Evolutionary conservation across 2,329 filamentous ascomycete species (phyloP).

Genomic region (Elsinoe batatas): DNA sequence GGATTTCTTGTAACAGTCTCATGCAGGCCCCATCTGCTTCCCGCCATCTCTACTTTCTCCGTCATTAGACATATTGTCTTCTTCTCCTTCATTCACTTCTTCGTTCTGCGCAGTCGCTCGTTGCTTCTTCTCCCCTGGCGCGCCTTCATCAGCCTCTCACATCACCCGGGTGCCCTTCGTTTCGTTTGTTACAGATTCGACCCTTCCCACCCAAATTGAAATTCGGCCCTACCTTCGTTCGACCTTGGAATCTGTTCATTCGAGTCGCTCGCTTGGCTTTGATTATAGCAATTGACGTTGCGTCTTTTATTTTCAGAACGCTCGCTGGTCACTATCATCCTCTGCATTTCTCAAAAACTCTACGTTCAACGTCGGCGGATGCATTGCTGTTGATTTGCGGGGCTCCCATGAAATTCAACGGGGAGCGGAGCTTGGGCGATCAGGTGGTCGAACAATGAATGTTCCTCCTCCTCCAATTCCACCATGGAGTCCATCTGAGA

Average conservation of each 20-base stretch:
- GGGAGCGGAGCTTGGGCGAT: neutral
- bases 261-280: conserved; percentile 2
- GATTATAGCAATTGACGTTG: neutral
- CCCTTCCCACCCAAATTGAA: neutral
- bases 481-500: conserved; percentile 13
- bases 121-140: conserved; percentile 8
- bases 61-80: conserved; percentile 1
- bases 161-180: neutral
- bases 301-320: neutral
- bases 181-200: conserved; percentile 1
- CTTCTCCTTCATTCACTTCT: conserved; percentile 1
- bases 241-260: neutral
- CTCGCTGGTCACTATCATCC: neutral
- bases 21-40: conserved; percentile 4
- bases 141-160: neutral
- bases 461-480: conserved; percentile 8
- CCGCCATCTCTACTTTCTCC: conserved; percentile 1
- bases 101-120: conserved; percentile 10
- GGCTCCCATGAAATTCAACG: conserved; percentile 3
- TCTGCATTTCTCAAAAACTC: too few relatives aligned
- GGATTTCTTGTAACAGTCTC: conserved; percentile 8
- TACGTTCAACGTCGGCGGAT: neutral
- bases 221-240: conserved; percentile 10
- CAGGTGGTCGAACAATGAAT: conserved; percentile 13
- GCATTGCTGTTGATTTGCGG: neutral